A percentile compares a stretch with the other conserved stretches of the same genome.
These are phyloP conservation scores for Coprinellus aureogranulatus DNA, from an alignment of 768 basidiomycete genomes.

Conservation along the genomic window DNA sequence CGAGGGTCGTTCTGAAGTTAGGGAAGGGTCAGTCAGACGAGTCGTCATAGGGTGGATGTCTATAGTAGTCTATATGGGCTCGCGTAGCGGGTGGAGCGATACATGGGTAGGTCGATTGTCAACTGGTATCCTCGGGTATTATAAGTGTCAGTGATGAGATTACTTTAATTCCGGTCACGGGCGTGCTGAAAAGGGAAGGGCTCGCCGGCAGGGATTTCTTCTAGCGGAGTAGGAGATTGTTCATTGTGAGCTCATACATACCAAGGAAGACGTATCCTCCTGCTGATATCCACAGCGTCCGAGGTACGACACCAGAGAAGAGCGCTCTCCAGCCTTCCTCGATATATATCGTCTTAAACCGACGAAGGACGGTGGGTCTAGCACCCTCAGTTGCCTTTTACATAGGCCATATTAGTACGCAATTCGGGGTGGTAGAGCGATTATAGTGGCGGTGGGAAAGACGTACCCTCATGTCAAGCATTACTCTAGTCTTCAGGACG, in stretches of 20 bases:
- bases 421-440: no score
- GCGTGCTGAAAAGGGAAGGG: neutral
- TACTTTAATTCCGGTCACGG: no score
- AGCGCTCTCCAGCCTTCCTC: constrained; percentile 73
- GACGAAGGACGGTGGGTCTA: constrained; percentile 52
- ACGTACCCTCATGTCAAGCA: constrained; percentile 84
- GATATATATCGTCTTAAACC: constrained; percentile 64
- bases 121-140: no score
- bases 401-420: no score
- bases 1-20: constrained; percentile 57
- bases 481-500: constrained; percentile 94
- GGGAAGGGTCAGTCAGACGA: constrained; percentile 32
- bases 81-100: neutral
- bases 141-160: neutral
- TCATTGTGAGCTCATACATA: constrained; percentile 84
- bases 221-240: constrained; percentile 33
- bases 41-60: neutral
- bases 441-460: no score
- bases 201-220: neutral
- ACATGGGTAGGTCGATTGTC: neutral
- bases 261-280: constrained; percentile 97
- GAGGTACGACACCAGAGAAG: constrained; percentile 83
- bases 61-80: neutral
- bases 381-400: constrained; percentile 51
- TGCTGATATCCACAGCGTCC: constrained; percentile 94